phyloP scores from a whole-genome alignment of 1,139 yeast species.

The Pneumocystis jirovecii region DNA sequence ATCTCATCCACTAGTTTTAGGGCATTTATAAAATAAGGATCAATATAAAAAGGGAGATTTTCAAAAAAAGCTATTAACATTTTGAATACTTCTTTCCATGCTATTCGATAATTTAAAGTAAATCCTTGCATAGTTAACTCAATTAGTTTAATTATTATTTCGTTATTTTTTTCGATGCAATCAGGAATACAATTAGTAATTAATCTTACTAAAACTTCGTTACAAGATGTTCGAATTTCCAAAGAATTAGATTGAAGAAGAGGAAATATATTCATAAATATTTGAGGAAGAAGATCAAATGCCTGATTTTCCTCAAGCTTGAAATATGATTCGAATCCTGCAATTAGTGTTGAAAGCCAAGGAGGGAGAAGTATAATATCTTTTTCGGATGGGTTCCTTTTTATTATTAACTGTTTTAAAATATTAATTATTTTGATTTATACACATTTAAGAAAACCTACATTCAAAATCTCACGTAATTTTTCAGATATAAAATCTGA shows the following conservation, averaged over 20 bases:
- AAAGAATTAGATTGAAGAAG: slow-evolving; percentile 54
- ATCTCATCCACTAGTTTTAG: slow-evolving; percentile 68
- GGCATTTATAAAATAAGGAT: slow-evolving; percentile 56
- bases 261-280: slow-evolving; percentile 42
- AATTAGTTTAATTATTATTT: slow-evolving; percentile 36
- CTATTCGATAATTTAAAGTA: slow-evolving; percentile 59
- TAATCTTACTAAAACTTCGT: slow-evolving; percentile 75
- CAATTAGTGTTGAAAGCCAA: slow-evolving; percentile 90
- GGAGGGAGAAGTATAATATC: slow-evolving; percentile 81
- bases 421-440: not conserved
- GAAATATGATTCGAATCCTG: slow-evolving; percentile 61
- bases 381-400: slow-evolving; percentile 47
- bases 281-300: slow-evolving; percentile 39
- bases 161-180: slow-evolving; percentile 26
- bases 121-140: slow-evolving; percentile 41
- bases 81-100: slow-evolving; percentile 62
- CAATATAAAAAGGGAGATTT: slow-evolving; percentile 50
- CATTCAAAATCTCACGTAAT: slow-evolving; percentile 47
- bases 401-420: not conserved
- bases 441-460: slow-evolving; percentile 17
- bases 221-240: slow-evolving; percentile 60
- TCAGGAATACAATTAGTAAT: slow-evolving; percentile 53
- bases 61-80: slow-evolving; percentile 49
- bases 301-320: slow-evolving; percentile 44
- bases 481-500: slow-evolving; percentile 40